These are phyloP conservation scores for Carallia pectinifolia DNA, from an alignment of 345 rosid genomes.

Conservation along the genomic window DNA sequence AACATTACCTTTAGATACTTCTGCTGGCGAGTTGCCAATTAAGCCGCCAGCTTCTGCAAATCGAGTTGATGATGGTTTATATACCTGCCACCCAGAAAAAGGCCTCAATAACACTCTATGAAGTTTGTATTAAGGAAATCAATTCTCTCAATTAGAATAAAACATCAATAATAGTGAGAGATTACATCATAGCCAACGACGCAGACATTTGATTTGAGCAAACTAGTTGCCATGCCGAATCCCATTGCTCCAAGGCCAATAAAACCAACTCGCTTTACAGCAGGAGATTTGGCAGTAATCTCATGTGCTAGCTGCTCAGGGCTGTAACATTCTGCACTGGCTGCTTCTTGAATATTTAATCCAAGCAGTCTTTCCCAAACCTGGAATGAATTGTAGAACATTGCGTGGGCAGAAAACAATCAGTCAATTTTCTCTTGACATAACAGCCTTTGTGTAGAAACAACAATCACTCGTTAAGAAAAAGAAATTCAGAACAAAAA, in stretches of 20 bases:
- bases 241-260: constrained; percentile 99
- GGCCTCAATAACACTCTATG: too few relatives aligned
- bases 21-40: constrained; percentile 69
- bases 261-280: constrained; percentile 69
- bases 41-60: constrained; percentile 76
- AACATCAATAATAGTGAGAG: constrained; percentile 3
- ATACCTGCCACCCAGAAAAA: constrained; percentile 59
- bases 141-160: too few relatives aligned
- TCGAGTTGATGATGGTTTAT: constrained; percentile 64
- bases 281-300: constrained; percentile 47
- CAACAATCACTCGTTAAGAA: neutral
- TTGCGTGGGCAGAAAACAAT: too few relatives aligned
- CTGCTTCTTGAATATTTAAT: constrained; percentile 60
- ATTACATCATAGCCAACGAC: constrained; percentile 90
- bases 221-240: constrained; percentile 90
- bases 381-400: constrained; percentile 34
- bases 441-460: too few relatives aligned
- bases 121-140: too few relatives aligned
- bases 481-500: neutral
- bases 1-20: constrained; percentile 65
- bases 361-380: constrained; percentile 67
- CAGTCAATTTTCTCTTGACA: too few relatives aligned
- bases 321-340: constrained; percentile 56
- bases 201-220: constrained; percentile 58
- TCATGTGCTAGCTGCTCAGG: constrained; percentile 72